Evolutionary conservation across 306 rosid species (phyloP), one percentile per base, ranked within the genome.

Genomic region (Hippophae rhamnoides): DNA sequence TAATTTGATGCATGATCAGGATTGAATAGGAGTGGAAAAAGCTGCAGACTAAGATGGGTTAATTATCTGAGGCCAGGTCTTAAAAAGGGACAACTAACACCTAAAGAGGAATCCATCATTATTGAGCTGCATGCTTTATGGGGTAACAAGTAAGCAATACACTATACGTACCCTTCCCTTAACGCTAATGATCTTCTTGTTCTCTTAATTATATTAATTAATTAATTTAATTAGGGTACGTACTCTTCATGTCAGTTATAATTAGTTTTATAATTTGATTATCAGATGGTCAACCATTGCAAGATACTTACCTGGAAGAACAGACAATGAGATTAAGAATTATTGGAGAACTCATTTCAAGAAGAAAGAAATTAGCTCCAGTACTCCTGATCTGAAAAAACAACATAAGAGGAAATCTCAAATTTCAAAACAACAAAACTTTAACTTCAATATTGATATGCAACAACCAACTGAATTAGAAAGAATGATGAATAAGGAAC

Each of bases 11-110:
- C 42, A 9, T 23, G 27, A 27, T 63, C 71, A 84, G 92, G 85
- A 5, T 60, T 87, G 70, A 84, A 81, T 46, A 78, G 92, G 65
- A 80, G 68, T 55, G 95, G 95, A 13, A 87, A 87, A 66, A 87
- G 95, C 64, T 81, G 90, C 75, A 79, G 95, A 57, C 73, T 86
- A 51, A 81, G 95, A 69, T 86, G 95, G 95, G 90, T 84, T 54
- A 86, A 86, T 57, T 87, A 87, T 74, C 69, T 87, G 43, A 84
- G 77, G 72, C 92, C 95, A 0, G 95, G 89, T 5, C 83, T 87
- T 6, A 87, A 87, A 74, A 84, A 72, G 72, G 82, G 83, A 45
- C 86, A 79, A 7, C 43, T 87, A 61, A 74, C 85, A 14, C 83
- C 86, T 27, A 63, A 67, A 18, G 95, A 87, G 75, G 82, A 78